Conservation (phyloP, 1,284 basidiomycete species). For the Puccinia triticina region DNA sequence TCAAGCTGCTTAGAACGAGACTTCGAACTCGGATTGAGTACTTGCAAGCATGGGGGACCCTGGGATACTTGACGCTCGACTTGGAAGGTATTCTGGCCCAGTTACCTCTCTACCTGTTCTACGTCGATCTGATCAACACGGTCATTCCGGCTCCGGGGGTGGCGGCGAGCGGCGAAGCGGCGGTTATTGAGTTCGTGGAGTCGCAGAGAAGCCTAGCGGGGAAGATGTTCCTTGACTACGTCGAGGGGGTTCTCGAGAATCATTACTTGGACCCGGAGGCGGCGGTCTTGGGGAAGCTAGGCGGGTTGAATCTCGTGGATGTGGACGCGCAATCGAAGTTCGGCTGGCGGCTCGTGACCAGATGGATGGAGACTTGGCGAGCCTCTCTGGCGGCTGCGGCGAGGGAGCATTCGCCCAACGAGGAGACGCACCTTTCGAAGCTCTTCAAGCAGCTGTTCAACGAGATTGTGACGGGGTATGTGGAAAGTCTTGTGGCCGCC, state of each 20-base stretch:
- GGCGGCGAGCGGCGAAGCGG: neutral
- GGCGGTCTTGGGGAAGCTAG: neutral
- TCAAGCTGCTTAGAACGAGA: neutral
- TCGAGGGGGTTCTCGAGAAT: neutral
- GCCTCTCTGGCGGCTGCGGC: neutral
- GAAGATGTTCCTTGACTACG: neutral
- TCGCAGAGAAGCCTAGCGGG: neutral
- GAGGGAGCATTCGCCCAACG: neutral
- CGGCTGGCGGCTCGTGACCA: neutral
- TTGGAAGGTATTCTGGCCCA: neutral
- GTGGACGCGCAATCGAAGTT: neutral
- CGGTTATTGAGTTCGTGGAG: too few species aligned
- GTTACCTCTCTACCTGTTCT: neutral
- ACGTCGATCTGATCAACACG: neutral
- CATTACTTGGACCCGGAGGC: too few species aligned
- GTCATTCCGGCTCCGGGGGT: too few species aligned
- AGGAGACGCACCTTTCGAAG: too few species aligned
- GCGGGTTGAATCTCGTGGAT: neutral
- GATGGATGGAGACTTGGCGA: neutral
- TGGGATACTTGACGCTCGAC: neutral
- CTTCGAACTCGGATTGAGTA: too few species aligned
- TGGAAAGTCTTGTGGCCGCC: too few species aligned
- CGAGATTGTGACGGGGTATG: neutral
- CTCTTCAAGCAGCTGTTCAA: neutral
- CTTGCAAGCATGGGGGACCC: too few species aligned